These are phyloP conservation scores for Dendrobium catenatum DNA, from an alignment of 106 monocot genomes.

Conservation along the genomic window DNA sequence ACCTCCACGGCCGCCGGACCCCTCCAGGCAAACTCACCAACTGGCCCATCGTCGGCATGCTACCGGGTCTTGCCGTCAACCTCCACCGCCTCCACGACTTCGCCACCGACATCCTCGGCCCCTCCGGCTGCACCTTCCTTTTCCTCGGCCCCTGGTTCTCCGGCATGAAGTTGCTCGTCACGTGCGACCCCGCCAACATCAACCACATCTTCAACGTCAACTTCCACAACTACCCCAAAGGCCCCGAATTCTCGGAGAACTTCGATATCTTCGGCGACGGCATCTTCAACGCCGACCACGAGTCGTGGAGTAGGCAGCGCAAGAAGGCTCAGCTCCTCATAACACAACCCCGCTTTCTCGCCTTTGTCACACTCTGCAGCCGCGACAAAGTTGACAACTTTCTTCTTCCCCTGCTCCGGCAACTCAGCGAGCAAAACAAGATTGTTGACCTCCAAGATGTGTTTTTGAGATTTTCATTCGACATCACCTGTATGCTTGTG, in stretches of 20 bases:
- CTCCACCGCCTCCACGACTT: conserved; percentile 13
- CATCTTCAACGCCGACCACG: conserved; percentile 38
- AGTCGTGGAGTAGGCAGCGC: conserved; percentile 33
- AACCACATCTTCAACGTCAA: conserved; percentile 41
- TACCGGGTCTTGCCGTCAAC: neutral
- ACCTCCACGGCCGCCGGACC: neutral
- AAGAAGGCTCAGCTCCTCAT: conserved; percentile 26
- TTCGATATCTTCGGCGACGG: conserved; percentile 45
- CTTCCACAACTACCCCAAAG: conserved; percentile 49
- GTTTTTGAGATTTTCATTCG: conserved; percentile 38
- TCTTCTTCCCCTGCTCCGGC: conserved; percentile 27
- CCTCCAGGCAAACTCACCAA: neutral
- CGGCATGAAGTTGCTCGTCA: conserved; percentile 12
- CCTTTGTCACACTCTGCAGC: conserved; percentile 14
- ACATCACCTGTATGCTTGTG: conserved; percentile 21
- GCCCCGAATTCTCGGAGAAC: conserved; percentile 32
- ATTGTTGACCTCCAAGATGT: conserved; percentile 36
- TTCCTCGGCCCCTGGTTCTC: conserved; percentile 16
- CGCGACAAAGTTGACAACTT: conserved; percentile 26
- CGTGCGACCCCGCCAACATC: conserved; percentile 37
- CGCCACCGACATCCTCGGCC: neutral
- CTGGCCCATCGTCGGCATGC: conserved; percentile 9
- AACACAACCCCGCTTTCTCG: conserved; percentile 9
- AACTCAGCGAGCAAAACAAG: neutral
- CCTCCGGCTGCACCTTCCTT: conserved; percentile 5